Conservation (phyloP, 2,329 filamentous ascomycete species). For the Trematosphaeria pertusa region DNA sequence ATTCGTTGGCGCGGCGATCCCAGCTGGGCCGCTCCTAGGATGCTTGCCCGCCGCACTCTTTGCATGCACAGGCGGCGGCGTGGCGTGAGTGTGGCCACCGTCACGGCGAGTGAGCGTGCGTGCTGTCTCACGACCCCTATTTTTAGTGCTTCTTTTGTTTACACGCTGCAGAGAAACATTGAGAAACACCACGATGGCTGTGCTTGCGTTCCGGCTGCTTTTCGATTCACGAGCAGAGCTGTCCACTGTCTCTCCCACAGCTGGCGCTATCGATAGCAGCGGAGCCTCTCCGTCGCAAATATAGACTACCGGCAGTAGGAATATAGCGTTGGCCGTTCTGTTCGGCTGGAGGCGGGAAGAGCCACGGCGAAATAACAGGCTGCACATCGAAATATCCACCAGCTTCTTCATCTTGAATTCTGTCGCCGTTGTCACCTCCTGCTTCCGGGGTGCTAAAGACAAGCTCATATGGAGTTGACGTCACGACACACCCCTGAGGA, state of each 20-base stretch:
- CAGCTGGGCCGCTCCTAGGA: not conserved
- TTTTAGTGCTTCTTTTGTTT: conserved; percentile 24
- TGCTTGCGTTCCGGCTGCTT: not conserved
- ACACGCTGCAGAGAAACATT: not conserved
- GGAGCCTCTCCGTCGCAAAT: no score
- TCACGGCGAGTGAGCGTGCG: conserved; percentile 5
- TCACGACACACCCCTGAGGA: not conserved
- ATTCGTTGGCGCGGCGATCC: conserved; percentile 8
- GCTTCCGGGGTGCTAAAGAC: not conserved
- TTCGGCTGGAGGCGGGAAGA: no score
- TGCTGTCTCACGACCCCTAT: conserved; percentile 22
- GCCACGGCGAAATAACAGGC: not conserved
- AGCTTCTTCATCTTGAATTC: not conserved
- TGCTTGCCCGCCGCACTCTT: conserved; percentile 7
- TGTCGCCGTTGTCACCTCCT: not conserved
- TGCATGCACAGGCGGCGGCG: conserved; percentile 9
- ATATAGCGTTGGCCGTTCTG: no score
- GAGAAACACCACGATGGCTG: conserved; percentile 2
- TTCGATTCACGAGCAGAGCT: no score
- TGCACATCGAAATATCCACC: conserved; percentile 4
- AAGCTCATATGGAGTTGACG: not conserved
- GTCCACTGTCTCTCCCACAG: no score
- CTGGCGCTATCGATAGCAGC: conserved; percentile 3
- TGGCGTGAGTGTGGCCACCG: conserved; percentile 15
- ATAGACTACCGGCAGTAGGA: no score